These are phyloP conservation scores for Lolium multiflorum DNA, from an alignment of 176 grass and related monocot genomes.

Conservation along the genomic window DNA sequence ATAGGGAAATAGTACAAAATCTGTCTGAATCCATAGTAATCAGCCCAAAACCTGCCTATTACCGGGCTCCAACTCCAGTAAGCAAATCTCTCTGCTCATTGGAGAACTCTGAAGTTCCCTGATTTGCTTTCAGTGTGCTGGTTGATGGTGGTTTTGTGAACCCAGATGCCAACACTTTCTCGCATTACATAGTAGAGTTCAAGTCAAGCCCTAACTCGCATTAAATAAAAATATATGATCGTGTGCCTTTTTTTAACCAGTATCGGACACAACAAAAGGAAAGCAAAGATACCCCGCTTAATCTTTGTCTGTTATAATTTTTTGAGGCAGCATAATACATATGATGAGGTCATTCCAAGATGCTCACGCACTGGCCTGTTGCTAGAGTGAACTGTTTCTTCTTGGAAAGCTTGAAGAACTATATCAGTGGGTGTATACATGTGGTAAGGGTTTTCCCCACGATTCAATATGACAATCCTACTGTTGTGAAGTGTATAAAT, in stretches of 20 bases:
- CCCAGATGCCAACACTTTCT: neutral
- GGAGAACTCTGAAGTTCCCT: neutral
- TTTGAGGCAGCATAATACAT: neutral
- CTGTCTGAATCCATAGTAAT: neutral
- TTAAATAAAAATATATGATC: constrained; percentile 11
- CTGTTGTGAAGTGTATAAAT: too few species aligned
- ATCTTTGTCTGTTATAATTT: neutral
- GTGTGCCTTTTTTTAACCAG: neutral
- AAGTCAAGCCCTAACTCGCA: neutral
- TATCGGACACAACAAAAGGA: neutral
- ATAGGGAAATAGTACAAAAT: neutral
- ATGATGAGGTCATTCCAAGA: neutral
- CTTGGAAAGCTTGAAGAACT: constrained; percentile 17
- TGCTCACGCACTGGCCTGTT: neutral
- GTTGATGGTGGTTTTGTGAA: constrained; percentile 13
- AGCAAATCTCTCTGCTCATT: neutral
- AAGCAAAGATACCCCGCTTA: constrained; percentile 8
- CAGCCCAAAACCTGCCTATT: neutral
- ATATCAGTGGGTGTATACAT: neutral
- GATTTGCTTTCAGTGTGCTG: constrained; percentile 3
- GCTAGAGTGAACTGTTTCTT: constrained; percentile 35
- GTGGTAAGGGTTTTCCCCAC: neutral
- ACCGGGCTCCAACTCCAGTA: constrained; percentile 5
- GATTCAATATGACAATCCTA: neutral
- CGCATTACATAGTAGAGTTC: neutral